Percentiles rank a stretch among this genome's conserved stretches.
Evolutionary conservation across 2,329 filamentous ascomycete genomes (phyloP).

Genomic region (Cladophialophora immunda): DNA sequence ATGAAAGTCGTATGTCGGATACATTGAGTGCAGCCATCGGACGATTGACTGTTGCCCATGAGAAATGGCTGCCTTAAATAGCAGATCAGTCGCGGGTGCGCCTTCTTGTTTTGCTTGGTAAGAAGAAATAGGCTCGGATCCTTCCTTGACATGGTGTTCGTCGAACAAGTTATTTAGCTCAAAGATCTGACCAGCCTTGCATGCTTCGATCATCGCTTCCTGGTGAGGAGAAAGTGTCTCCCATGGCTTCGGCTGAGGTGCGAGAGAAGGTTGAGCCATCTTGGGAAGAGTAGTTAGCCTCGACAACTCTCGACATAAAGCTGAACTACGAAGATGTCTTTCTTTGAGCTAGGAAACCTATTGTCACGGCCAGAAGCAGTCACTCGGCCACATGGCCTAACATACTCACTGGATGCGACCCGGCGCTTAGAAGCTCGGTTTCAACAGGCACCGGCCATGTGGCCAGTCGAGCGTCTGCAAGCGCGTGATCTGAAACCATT

Average conservation of each 20-base stretch:
- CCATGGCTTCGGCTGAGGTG: slow-evolving; percentile 6
- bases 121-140: background rate
- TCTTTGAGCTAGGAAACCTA: slow-evolving; percentile 9
- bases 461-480: background rate
- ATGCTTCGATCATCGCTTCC: slow-evolving; percentile 23
- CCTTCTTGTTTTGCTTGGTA: slow-evolving; percentile 3
- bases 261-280: slow-evolving; percentile 13
- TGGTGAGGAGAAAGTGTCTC: slow-evolving; percentile 10
- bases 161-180: slow-evolving; percentile 16
- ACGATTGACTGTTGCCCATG: slow-evolving; percentile 19
- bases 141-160: slow-evolving; percentile 18
- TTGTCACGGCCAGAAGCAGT: background rate
- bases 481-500: background rate
- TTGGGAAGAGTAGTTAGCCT: slow-evolving; percentile 5
- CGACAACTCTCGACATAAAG: background rate
- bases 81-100: slow-evolving; percentile 11
- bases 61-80: slow-evolving; percentile 23
- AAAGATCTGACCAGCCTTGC: slow-evolving; percentile 16
- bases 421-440: background rate
- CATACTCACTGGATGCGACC: background rate
- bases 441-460: slow-evolving; percentile 1
- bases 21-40: slow-evolving; percentile 16
- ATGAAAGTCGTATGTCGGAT: slow-evolving; percentile 15
- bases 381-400: background rate
- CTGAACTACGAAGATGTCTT: background rate